Evolutionary conservation across 23 red algal genomes (phyloP), one percentile per base, ranked within the genome.

Genomic region (Gracilariopsis chorda): DNA sequence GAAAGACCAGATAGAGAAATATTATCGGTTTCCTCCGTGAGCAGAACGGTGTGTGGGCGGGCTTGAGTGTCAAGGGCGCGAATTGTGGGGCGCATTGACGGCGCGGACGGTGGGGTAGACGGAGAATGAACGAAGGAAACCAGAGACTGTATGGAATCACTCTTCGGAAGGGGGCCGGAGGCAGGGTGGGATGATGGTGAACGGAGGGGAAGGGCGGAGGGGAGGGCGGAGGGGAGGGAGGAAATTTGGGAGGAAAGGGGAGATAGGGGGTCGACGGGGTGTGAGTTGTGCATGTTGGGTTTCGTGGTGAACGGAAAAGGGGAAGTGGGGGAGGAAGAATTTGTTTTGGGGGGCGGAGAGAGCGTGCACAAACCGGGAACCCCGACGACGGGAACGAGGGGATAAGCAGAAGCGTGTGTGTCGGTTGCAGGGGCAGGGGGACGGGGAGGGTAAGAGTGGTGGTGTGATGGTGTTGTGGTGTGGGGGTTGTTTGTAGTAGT

Each of bases 1-100:
- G 68, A 74, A 46, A 82, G 93, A 53, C 84, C 93, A 12, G 85
- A 90, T 20, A 95, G 67, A 48, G 82, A 75, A 39, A 94, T 58
- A 48, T 77, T 72, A 37, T 78, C 51, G 16, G 51, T 61, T 43
- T 67, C 44, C 0, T 20, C 42, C 11, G 73, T 67, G 51, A 89
- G 68, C 20, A n/a, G 42, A 14, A 89, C 51, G 27, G 70, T 58
- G 48, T 89, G 85, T 7, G 65, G 51, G 4, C 69, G 46, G 20
- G 61, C 85, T 4, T 77, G 51, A 17, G 30, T 53, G 70, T 89
- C 72, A 58, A 89, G 61, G 14, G 59, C 85, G 27, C 72, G 85
- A 89, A 89, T 77, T n/a, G 53, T 53, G 1, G 68, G 51, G 11
- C 48, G 49, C 4, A 45, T 9, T 4, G 12, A 48, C 12, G 65